A percentile compares a stretch with the other conserved stretches of the same genome.
Evolutionary conservation across 148 eudicot species (phyloP).

Genomic region (Rhododendron kiyosumense): DNA sequence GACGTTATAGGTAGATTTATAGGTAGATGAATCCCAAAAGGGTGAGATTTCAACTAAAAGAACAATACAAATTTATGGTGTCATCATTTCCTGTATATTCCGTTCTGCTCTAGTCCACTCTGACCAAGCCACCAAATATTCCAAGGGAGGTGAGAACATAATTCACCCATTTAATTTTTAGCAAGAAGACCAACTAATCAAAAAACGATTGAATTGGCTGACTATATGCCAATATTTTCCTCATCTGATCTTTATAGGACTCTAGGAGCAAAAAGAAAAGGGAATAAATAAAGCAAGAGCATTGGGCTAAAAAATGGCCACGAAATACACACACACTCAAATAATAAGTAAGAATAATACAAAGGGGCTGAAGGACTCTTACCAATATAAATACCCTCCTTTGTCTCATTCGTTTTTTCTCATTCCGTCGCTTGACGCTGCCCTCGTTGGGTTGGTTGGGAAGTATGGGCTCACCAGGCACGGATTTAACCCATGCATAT

Average conservation of each 20-base stretch:
- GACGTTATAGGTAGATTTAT: too few relatives aligned
- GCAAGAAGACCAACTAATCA: not conserved
- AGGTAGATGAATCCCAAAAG: not conserved
- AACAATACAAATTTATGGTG: not conserved
- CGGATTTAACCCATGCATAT: constrained; percentile 80
- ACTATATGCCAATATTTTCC: too few relatives aligned
- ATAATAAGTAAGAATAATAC: not conserved
- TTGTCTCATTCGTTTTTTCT: constrained; percentile 69
- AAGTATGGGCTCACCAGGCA: constrained; percentile 62
- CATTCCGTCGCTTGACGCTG: constrained; percentile 82
- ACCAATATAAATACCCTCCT: constrained; percentile 73
- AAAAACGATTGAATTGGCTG: not conserved
- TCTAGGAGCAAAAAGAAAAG: too few relatives aligned
- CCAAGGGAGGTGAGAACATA: too few relatives aligned
- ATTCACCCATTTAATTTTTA: not conserved
- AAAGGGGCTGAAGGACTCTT: constrained; percentile 11
- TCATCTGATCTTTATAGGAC: not conserved
- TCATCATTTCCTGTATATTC: too few relatives aligned
- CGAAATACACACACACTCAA: not conserved
- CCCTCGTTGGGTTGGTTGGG: constrained; percentile 78
- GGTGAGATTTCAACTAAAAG: not conserved
- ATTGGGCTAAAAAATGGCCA: not conserved
- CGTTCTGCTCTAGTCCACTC: too few relatives aligned
- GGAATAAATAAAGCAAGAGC: not conserved
- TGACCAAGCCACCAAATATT: too few relatives aligned